A percentile compares a stretch with the other conserved stretches of the same genome.
phyloP scores from a whole-genome alignment of 176 grass and related monocot genomes.

The Poa annua region DNA sequence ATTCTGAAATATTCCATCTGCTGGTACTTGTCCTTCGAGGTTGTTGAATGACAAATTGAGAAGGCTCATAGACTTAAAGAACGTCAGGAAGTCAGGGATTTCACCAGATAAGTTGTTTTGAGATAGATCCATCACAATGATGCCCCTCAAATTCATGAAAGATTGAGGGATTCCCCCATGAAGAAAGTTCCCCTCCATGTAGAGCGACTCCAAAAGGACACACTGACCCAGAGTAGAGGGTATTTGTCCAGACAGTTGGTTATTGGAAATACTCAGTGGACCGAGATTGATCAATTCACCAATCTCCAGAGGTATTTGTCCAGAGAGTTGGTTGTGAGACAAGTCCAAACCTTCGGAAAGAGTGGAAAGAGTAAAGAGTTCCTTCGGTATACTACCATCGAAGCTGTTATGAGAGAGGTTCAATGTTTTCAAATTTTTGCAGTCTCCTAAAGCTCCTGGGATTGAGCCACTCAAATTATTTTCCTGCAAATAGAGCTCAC shows the following conservation, averaged over 20 bases:
- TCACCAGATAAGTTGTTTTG: slow-evolving; percentile 52
- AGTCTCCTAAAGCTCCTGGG: slow-evolving; percentile 34
- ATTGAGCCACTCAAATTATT: slow-evolving; percentile 37
- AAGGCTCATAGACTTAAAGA: neutral
- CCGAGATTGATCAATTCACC: slow-evolving; percentile 12
- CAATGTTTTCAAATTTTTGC: neutral
- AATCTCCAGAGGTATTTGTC: slow-evolving; percentile 36
- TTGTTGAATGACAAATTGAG: slow-evolving; percentile 63
- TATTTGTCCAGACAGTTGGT: slow-evolving; percentile 38
- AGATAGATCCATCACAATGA: slow-evolving; percentile 38
- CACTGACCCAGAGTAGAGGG: slow-evolving; percentile 40
- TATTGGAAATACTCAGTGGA: slow-evolving; percentile 27
- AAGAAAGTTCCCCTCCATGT: slow-evolving; percentile 37
- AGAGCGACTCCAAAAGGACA: slow-evolving; percentile 27
- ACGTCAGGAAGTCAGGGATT: slow-evolving; percentile 38
- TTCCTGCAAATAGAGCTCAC: slow-evolving; percentile 19
- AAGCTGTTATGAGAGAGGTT: slow-evolving; percentile 45
- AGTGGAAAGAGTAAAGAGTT: slow-evolving; percentile 26
- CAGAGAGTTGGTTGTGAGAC: slow-evolving; percentile 40
- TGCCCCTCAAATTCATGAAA: slow-evolving; percentile 14
- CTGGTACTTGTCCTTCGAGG: slow-evolving; percentile 47
- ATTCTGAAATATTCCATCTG: slow-evolving; percentile 44
- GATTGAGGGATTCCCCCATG: slow-evolving; percentile 40
- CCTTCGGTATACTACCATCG: slow-evolving; percentile 37
- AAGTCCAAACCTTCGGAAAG: slow-evolving; percentile 34